These are phyloP conservation scores for Parsonsia alboflavescens DNA, from an alignment of 257 asterid genomes.

Conservation along the genomic window DNA sequence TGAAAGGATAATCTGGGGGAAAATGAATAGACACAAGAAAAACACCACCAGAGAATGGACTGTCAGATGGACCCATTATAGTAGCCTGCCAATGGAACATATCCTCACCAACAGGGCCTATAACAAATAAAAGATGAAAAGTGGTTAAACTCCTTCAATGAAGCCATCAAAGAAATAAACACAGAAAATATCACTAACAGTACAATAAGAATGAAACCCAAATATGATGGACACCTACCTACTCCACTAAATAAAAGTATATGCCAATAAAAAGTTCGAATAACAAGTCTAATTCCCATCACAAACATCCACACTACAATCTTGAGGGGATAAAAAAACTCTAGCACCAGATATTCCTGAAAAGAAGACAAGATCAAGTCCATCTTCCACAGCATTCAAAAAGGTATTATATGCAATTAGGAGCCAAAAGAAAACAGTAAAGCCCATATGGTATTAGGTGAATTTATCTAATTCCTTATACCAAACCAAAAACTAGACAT, in stretches of 20 bases:
- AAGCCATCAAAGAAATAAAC: neutral
- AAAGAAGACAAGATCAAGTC: neutral
- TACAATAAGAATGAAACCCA: neutral
- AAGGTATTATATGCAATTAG: neutral
- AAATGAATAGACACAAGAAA: slow-evolving; percentile 62
- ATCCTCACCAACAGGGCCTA: slow-evolving; percentile 77
- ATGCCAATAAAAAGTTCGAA: too few relatives aligned
- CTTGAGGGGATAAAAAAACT: neutral
- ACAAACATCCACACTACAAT: neutral
- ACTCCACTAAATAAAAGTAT: neutral
- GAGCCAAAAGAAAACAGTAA: neutral
- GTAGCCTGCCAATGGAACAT: slow-evolving; percentile 86
- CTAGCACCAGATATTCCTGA: neutral
- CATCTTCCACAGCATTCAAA: neutral
- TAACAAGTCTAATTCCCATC: neutral
- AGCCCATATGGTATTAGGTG: neutral
- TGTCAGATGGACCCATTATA: slow-evolving; percentile 73
- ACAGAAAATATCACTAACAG: neutral
- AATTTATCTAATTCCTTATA: neutral
- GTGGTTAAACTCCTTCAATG: neutral
- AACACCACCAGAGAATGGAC: slow-evolving; percentile 79
- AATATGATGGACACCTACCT: neutral
- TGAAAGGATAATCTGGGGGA: slow-evolving; percentile 82
- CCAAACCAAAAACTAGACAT: neutral
- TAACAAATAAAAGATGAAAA: neutral